Base-by-base conservation (phyloP, 805 yeast species). In the Lipomyces sp. region DNA sequence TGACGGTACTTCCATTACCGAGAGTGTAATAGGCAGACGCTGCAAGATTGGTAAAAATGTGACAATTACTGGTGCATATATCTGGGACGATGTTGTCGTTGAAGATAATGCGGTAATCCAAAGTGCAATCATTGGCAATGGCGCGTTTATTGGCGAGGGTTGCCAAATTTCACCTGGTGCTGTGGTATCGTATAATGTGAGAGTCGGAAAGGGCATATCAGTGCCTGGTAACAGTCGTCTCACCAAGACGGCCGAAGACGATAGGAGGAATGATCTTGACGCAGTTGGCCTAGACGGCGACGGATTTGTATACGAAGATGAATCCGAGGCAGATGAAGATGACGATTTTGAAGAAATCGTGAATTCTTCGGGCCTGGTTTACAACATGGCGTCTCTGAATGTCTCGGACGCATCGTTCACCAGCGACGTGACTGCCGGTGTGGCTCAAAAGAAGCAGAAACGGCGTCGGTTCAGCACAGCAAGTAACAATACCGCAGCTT, bases 1-100 rank as follows among this genome's bases (percentile, higher is more conserved):
- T 37, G 89, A 84, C 58, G 82, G 83, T 16, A 72, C 95, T 0
- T 57, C 62, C 3, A 75, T 93, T 35, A 74, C 75, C 49, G 80
- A 82, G 46, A 82, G 95, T 22, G 85, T 86, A 2, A 81, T 93
- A 65, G 98, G 98, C 5, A 80, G 91, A 58, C 77, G 84, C 55
- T 90, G 96, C 69, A 77, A 71, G 48, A 87, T 93, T 61, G 98
- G 97, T 28, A 76, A 80, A 45, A 82, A 86, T 61, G 93, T 84
- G 22, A 67, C 58, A 1, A 80, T 93, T 40, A 76, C 72, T 41
- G 82, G 86, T 62, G 82, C 95, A 18, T 90, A 86, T 64, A 78
- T 93, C 40, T 91, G 96, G 95, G 95, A 88, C 61, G 79, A 86
- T 57, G 83, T 86, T 0, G 69, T 71, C 2, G 81, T 93, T 55